Evolutionary conservation across 192 early-diverging fungal species (phyloP).

Genomic region (Nowakowskiella sp.): DNA sequence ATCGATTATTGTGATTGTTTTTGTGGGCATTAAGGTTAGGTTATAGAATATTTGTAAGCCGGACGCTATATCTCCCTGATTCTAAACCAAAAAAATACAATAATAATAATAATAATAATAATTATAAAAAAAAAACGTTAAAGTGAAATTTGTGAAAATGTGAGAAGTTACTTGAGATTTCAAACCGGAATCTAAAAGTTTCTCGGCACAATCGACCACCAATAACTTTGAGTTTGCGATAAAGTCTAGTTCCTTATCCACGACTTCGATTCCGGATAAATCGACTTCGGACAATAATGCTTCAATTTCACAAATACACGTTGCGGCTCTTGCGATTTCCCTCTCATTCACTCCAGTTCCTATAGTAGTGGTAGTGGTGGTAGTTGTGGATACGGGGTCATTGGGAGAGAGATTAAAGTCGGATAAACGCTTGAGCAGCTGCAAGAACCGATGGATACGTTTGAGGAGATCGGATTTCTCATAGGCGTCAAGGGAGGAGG

Average conservation of each 20-base stretch:
- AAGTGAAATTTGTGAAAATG: not conserved
- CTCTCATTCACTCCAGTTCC: too few relatives aligned
- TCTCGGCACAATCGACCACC: conserved; percentile 41
- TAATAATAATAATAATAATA: not conserved
- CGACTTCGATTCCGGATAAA: conserved; percentile 57
- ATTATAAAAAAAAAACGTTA: not conserved
- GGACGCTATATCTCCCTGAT: conserved; percentile 33
- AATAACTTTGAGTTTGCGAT: conserved; percentile 34
- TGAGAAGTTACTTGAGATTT: conserved; percentile 19
- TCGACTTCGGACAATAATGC: conserved; percentile 47
- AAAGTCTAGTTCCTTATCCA: conserved; percentile 43
- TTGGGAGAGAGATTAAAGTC: too few relatives aligned
- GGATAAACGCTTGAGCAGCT: too few relatives aligned
- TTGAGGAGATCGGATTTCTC: too few relatives aligned
- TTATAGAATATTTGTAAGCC: conserved; percentile 41
- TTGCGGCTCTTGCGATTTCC: too few relatives aligned
- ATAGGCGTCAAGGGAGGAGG: too few relatives aligned
- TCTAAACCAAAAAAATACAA: conserved; percentile 16
- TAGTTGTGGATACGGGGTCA: too few relatives aligned
- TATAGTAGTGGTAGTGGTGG: too few relatives aligned
- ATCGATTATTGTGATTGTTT: conserved; percentile 22
- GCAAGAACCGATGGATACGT: too few relatives aligned
- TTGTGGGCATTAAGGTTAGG: conserved; percentile 21
- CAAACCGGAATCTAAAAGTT: conserved; percentile 25
- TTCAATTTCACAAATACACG: too few relatives aligned